A percentile compares a stretch with the other conserved stretches of the same genome.
Evolutionary conservation across 495 filamentous ascomycete species (phyloP).

Genomic region (Aspergillus affinis): DNA sequence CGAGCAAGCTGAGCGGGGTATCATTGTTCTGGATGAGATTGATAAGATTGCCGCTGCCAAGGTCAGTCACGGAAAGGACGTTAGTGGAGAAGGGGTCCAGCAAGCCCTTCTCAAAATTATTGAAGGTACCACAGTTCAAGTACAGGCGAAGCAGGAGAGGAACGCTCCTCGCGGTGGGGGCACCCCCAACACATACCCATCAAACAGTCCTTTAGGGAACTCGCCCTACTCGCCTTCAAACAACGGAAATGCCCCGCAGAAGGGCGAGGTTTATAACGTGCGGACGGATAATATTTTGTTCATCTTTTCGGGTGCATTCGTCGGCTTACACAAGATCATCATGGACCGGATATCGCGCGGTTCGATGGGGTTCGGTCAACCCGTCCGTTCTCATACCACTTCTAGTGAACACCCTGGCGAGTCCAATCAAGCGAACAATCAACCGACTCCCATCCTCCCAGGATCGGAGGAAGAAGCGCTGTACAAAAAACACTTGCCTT

Average conservation of each 20-base stretch:
- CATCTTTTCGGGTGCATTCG: slow-evolving; percentile 93
- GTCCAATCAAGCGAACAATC: slow-evolving; percentile 31
- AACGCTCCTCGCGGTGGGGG: slow-evolving; percentile 51
- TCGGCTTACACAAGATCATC: slow-evolving; percentile 86
- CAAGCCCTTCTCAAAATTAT: slow-evolving; percentile 95
- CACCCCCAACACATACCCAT: slow-evolving; percentile 43
- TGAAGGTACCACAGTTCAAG: slow-evolving; percentile 88
- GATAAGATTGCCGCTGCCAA: slow-evolving; percentile 88
- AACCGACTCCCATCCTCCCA: slow-evolving; percentile 47
- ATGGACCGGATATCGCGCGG: slow-evolving; percentile 82
- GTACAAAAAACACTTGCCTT: slow-evolving; percentile 69
- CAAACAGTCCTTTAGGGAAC: slow-evolving; percentile 50
- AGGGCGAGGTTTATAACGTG: slow-evolving; percentile 85
- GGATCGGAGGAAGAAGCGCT: slow-evolving; percentile 58
- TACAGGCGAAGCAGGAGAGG: slow-evolving; percentile 76
- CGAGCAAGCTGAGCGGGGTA: slow-evolving; percentile 81
- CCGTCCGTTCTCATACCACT: slow-evolving; percentile 55
- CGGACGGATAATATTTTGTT: slow-evolving; percentile 96
- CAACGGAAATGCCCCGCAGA: slow-evolving; percentile 47
- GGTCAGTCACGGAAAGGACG: slow-evolving; percentile 73
- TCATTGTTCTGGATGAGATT: slow-evolving; percentile 93
- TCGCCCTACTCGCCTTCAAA: slow-evolving; percentile 39
- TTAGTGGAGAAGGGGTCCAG: slow-evolving; percentile 91
- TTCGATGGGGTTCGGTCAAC: slow-evolving; percentile 88
- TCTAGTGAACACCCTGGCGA: slow-evolving; percentile 24